Base-by-base conservation (phyloP, 306 rosid species). In the Dryas alaskensis region DNA sequence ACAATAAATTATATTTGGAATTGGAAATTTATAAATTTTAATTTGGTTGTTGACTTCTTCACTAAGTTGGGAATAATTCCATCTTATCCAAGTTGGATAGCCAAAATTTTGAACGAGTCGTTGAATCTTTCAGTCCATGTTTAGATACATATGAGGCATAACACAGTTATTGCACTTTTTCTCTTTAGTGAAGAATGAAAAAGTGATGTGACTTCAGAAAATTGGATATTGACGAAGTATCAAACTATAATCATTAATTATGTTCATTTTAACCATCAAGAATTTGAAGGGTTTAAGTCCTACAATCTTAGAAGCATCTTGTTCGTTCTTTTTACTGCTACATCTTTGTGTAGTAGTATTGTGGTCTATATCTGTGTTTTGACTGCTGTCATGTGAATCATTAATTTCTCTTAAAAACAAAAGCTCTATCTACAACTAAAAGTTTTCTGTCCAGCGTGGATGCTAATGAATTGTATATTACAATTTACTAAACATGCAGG, bases 401-500 rank as follows among this genome's bases (percentile, higher is more conserved):
- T 49, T 27, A 22, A 22, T 22, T 22, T 14, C 11, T 67, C 46
- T 31, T 3, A 9, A 37, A 69, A 53, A 4, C 43, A 8, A n/a
- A 16, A 31, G 37, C 37, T 31, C 37, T 31, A 31, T 31, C 37
- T 31, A 31, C 37, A 31, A 31, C 37, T 2, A 25, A 2, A 3
- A 57, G 3, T 10, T 58, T 13, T 22, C 62, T 10, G 13, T 57
- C 4, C 22, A 25, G 40, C 46, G 39, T 45, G 50, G 43, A 64
- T 4, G 22, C 16, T 61, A 65, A 76, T 62, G 2, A 63, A 42
- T 76, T 78, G 44, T 67, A 46, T 81, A 78, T 17, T 11, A 10
- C 57, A 67, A 70, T 63, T 31, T 31, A 31, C 37, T 31, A 31
- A 31, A 61, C 43, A 59, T 63, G 61, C 86, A 94, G 99, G 99